Evolutionary conservation across 2,329 filamentous ascomycete genomes (phyloP), one percentile per base, ranked within the genome.

Genomic region (Penicillium sp.): DNA sequence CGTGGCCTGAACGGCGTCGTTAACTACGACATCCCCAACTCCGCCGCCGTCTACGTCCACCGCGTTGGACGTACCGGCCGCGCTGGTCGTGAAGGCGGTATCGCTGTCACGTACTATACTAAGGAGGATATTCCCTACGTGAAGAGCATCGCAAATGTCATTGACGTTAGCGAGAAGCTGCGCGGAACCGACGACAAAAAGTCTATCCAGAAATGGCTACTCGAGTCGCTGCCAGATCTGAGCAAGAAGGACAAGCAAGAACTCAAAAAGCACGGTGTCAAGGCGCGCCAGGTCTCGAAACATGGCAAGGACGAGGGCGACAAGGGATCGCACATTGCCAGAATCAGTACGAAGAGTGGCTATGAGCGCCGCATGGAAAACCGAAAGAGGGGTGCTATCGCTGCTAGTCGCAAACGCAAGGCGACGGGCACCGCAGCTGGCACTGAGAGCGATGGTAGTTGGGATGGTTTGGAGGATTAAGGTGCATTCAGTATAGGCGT

Each of bases 21-120:
- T 44, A 98, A 97, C 72, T 98, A 96, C 72, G 93, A 98, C 68
- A 89, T 96, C 7, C 93, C 93, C 0, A 89, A 86, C n/a, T 91
- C 88, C 0, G 87, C 87, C 4, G 92, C 91, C 0, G 84, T 83
- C 1, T 98, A 98, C 66, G 87, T 98, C 6, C 93, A 98, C 72
- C 88, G 93, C 9, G 90, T 93, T 0, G 93, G 93, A 0, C 82
- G 93, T 41, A 97, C 93, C 0, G 93, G 92, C 0, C 81, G 93
- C 20, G 93, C 91, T 0, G 93, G 93, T 0, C 81, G 91, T 23
- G 83, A 88, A 62, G 91, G 91, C 18, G 93, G 93, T 42, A 81
- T 95, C 3, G 91, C 90, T 0, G 86, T 98, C 1, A 98, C 93
- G 0, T 86, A 95, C 51, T 98, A 95, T 71, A 97, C 92, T 0